Percentiles rank a stretch among this genome's conserved stretches.
phyloP scores from a whole-genome alignment of 2,329 filamentous ascomycete species.

The Verticillium longisporum region DNA sequence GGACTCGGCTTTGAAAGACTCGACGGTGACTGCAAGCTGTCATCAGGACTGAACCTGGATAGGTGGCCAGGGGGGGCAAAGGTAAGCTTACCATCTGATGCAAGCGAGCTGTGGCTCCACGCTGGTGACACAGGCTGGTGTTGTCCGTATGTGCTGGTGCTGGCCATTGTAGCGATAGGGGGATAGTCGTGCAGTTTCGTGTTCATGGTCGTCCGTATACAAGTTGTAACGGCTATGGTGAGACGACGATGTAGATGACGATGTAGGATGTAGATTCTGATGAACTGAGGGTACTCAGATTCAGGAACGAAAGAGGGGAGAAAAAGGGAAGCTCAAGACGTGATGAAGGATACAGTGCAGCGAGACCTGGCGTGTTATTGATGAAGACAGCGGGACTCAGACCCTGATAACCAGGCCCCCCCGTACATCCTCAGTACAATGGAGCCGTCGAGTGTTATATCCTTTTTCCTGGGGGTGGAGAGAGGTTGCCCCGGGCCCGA shows the following conservation, averaged over 20 bases:
- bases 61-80: neutral
- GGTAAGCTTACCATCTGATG: neutral
- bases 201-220: neutral
- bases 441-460: conserved; percentile 13
- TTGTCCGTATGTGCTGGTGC: neutral
- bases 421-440: conserved; percentile 2
- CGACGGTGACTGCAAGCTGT: neutral
- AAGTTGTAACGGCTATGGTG: too few relatives aligned
- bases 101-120: neutral
- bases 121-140: neutral
- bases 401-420: conserved; percentile 10
- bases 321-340: conserved; percentile 3
- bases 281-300: neutral
- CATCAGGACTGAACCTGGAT: neutral
- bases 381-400: conserved; percentile 10
- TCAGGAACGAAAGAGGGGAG: neutral
- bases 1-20: neutral
- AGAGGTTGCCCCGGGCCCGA: neutral
- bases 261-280: neutral
- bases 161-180: conserved; percentile 7
- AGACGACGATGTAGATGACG: neutral
- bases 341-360: neutral
- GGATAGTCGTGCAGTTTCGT: conserved; percentile 8
- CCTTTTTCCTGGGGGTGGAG: conserved; percentile 4
- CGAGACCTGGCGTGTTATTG: conserved; percentile 11